Evolutionary conservation across 1,284 basidiomycete species (phyloP), one percentile per base, ranked within the genome.

Genomic region (Apiotrichum veenhuisii): DNA sequence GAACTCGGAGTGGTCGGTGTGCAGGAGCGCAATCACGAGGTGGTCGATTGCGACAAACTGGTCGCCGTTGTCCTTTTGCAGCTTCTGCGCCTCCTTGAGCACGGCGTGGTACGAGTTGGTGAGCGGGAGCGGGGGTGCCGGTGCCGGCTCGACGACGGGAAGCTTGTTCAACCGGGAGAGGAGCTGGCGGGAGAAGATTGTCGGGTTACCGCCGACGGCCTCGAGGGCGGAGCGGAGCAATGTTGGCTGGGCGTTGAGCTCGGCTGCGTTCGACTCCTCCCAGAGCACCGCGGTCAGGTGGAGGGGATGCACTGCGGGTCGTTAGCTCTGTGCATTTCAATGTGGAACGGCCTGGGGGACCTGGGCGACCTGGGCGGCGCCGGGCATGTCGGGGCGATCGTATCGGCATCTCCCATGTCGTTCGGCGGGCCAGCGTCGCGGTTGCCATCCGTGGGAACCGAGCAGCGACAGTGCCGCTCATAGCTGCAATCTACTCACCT

Each of bases 31-130:
- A 45, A 88, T 78, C 30, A 90, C 71, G 30, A 91, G 76, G 69
- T 85, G 88, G 66, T 98, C 94, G 73, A 96, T 88, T 0, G 94
- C 93, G 59, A 98, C 88, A 76, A 88, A 97, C 8, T 88, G 86
- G 75, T 97, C 95, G 72, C 91, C 88, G 67, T 82, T 79, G 27
- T 85, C 88, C 76, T 91, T 91, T 70, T 89, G 88, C 11, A 90
- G 78, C 20, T 80, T 82, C 61, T 91, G 87, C 0, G 93, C 91
- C 63, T 90, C 88, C 22, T 86, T 84, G 26, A 96, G 76, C 44
- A 92, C 84, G 68, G 87, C 87, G 63, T 84, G 70, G 14, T 84
- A 74, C 7, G 83, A 79, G 5, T 83, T 77, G 40, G 87, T 85
- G 46, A 92, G 73, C 1, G 84, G 80, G 14, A 77, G 54, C 30